phyloP scores from a whole-genome alignment of 257 asterid genomes.

The Pogostemon cablin region DNA sequence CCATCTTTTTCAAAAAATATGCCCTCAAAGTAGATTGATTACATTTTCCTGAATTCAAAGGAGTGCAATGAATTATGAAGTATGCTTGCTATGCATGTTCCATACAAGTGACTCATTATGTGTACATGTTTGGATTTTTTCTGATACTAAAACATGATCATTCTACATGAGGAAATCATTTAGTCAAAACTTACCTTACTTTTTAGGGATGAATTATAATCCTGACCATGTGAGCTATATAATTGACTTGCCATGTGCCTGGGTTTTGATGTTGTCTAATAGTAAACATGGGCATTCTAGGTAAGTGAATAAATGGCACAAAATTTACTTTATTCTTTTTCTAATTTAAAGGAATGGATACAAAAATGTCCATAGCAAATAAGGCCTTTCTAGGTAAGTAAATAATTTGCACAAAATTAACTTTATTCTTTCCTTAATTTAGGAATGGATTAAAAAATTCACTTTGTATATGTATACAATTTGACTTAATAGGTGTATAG shows the following conservation, averaged over 20 bases:
- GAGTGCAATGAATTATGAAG: not conserved
- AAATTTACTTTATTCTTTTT: not conserved
- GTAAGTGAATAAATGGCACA: not conserved
- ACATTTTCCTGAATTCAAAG: not conserved
- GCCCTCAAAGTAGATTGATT: not conserved
- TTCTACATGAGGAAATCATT: too few relatives aligned
- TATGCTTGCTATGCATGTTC: not conserved
- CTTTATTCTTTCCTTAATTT: too few relatives aligned
- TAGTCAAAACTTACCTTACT: too few relatives aligned
- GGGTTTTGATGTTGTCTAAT: not conserved
- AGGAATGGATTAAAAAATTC: too few relatives aligned
- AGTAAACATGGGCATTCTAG: slow-evolving; percentile 12
- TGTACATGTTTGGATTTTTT: too few relatives aligned
- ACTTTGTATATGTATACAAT: slow-evolving; percentile 4
- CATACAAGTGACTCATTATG: not conserved
- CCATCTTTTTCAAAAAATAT: not conserved
- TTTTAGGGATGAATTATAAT: too few relatives aligned
- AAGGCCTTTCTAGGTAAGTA: too few relatives aligned
- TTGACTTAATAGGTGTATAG: not conserved
- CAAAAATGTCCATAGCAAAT: too few relatives aligned
- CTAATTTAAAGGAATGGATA: not conserved
- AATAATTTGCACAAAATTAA: too few relatives aligned
- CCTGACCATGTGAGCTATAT: too few relatives aligned
- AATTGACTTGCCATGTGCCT: not conserved
- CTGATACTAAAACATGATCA: too few relatives aligned